Base-by-base conservation (phyloP, 768 basidiomycete genomes). In the Lentinula lateritia region DNA sequence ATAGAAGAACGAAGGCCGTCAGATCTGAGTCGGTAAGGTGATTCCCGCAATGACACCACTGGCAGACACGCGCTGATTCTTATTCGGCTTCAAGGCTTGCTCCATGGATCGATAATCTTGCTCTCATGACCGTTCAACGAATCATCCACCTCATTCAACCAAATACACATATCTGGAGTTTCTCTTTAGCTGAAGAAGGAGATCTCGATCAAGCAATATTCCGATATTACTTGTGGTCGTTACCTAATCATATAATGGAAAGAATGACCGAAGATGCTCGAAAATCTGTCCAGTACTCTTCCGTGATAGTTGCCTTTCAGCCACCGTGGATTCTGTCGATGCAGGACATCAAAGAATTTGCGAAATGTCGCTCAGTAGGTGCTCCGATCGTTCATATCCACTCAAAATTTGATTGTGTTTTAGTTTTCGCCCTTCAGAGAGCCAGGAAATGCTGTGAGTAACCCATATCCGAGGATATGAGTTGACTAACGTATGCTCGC, bases 241-340 rank as follows among this genome's bases (percentile, higher is more conserved):
- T 67, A 9, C 63, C 58, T 20, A 61, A 63, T 2, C 60, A 62
- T 20, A 54, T 66, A 4, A 61, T 67, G 2, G 71, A 69, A 10
- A 64, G 45, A 20, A 32, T 63, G 36, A 64, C 68, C n/a, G 65
- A 60, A 13, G 64, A 61, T 6, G 50, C 42, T 41, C 16, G 23
- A 20, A 38, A 38, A 56, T 65, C 67, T 34, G 70, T 72, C 35
- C 67, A 68, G 48, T 71, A 63, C 34, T 70, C 69, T 36, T 75
- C 78, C 48, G 72, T 86, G 18, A 69, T 84, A 3, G 69, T 87
- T 45, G 84, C 79, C n/a, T 82, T 82, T 64, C 85, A 86, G 67
- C 82, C 85, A 2, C 83, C 84, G 6, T 86, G 82, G 80, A 73
- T 85, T 23, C 76, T 87, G 45, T 81, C 81, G 10, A 66, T 69